A percentile compares a stretch with the other conserved stretches of the same genome.
Evolutionary conservation across 75 land plant genomes (phyloP).

Genomic region (Picea sitchensis): DNA sequence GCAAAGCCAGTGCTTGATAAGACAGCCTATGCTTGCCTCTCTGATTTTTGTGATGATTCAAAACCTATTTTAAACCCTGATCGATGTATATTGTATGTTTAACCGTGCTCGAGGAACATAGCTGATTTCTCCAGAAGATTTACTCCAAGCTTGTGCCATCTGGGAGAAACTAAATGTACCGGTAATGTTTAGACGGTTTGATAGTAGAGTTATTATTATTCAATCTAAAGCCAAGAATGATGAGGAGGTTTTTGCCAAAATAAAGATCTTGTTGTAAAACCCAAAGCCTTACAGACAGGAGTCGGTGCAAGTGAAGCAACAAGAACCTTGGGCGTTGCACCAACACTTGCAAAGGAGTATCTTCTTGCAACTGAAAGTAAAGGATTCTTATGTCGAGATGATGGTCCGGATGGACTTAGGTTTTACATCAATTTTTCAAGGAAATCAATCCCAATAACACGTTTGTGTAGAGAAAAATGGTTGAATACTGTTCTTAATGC

Average conservation of each 20-base stretch:
- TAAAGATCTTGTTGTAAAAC: conserved; percentile 50
- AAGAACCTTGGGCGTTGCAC: conserved; percentile 86
- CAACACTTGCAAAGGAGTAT: conserved; percentile 97
- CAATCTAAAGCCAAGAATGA: conserved; percentile 85
- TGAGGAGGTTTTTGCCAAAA: conserved; percentile 86
- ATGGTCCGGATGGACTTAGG: conserved; percentile 91
- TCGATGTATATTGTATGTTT: conserved; percentile 90
- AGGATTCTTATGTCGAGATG: conserved; percentile 90
- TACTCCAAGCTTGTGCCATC: conserved; percentile 84
- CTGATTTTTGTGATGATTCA: too few relatives aligned
- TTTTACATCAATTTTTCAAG: conserved; percentile 80
- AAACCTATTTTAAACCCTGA: too few relatives aligned
- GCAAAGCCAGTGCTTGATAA: too few relatives aligned
- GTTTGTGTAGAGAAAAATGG: conserved; percentile 17
- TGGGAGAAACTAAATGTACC: conserved; percentile 90
- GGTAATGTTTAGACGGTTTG: conserved; percentile 82
- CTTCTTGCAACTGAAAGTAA: conserved; percentile 82
- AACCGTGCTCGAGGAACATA: conserved; percentile 99
- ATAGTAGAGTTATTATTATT: conserved; percentile 94
- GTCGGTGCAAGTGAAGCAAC: conserved; percentile 96
- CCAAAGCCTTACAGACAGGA: conserved; percentile 59
- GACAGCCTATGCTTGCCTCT: too few relatives aligned
- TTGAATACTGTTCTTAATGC: too few relatives aligned
- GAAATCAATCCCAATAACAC: conserved; percentile 48
- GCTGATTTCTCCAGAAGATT: conserved; percentile 96